Conservation (phyloP, 352 stramenopile species). For the Pythium graminicola region DNA sequence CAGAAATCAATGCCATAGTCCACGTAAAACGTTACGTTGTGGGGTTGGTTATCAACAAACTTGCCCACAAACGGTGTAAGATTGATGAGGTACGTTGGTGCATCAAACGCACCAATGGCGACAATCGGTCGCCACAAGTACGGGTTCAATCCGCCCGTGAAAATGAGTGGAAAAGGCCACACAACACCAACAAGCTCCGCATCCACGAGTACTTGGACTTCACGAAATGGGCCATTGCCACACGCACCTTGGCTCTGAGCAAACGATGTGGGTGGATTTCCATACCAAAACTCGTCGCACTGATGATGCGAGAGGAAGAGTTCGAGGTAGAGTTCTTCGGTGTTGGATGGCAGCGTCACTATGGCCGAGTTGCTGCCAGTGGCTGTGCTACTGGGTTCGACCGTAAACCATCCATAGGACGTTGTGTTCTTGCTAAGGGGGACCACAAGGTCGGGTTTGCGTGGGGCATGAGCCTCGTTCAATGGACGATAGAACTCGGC, state of each 20-base stretch:
- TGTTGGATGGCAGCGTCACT: conserved; percentile 51
- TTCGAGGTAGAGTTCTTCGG: conserved; percentile 59
- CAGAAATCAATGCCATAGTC: conserved; percentile 64
- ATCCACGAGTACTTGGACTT: conserved; percentile 67
- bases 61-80: conserved; percentile 62
- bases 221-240: conserved; percentile 48
- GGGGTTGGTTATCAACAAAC: conserved; percentile 39
- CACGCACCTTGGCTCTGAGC: conserved; percentile 25
- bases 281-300: conserved; percentile 75
- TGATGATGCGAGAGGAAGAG: conserved; percentile 67
- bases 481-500: conserved; percentile 50
- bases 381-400: conserved; percentile 33
- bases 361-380: conserved; percentile 29
- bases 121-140: conserved; percentile 76
- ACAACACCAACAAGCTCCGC: conserved; percentile 52
- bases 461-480: conserved; percentile 14
- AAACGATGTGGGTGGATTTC: conserved; percentile 44
- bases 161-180: conserved; percentile 72
- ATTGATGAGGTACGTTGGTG: conserved; percentile 68
- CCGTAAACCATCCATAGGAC: conserved; percentile 56
- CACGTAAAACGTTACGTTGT: conserved; percentile 58
- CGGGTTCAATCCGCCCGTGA: conserved; percentile 66
- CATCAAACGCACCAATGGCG: conserved; percentile 59
- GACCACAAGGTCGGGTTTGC: conserved; percentile 34
- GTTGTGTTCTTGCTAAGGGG: conserved; percentile 40